A percentile compares a stretch with the other conserved stretches of the same genome.
Conservation (phyloP, 331 rosid species). For the Cydonia oblonga region DNA sequence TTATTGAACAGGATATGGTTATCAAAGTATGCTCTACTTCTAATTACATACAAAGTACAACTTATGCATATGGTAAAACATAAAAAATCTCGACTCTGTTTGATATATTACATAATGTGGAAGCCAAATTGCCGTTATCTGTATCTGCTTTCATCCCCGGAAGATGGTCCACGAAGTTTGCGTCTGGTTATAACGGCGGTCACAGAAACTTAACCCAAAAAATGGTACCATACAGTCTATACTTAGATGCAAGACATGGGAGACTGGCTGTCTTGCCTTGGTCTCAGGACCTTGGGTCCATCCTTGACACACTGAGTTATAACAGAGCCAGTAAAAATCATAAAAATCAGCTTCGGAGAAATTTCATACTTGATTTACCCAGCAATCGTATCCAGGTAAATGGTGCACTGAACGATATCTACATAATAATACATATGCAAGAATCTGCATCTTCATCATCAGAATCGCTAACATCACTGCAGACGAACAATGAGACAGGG, state of each 20-base stretch:
- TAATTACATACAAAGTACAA: conserved; percentile 1
- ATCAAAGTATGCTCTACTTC: neutral
- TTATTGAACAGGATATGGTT: neutral
- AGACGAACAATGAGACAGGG: conserved; percentile 14
- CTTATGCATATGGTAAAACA: conserved; percentile 16
- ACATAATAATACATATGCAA: conserved; percentile 40
- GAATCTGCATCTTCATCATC: conserved; percentile 40
- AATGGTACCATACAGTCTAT: conserved; percentile 5
- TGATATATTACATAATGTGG: conserved; percentile 26
- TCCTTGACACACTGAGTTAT: conserved; percentile 14
- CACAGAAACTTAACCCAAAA: conserved; percentile 12
- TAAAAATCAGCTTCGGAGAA: conserved; percentile 20
- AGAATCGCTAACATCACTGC: conserved; percentile 41
- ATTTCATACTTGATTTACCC: conserved; percentile 24
- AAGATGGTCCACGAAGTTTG: conserved; percentile 11
- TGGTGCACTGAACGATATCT: conserved; percentile 17
- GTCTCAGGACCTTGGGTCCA: conserved; percentile 21
- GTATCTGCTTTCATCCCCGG: conserved; percentile 13
- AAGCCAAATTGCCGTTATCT: conserved; percentile 17
- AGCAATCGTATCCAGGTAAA: conserved; percentile 1
- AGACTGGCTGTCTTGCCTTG: conserved; percentile 8
- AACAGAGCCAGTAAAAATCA: conserved; percentile 7
- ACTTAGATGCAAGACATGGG: conserved; percentile 22
- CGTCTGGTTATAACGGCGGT: conserved; percentile 11
- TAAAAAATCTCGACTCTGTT: conserved; percentile 9